Base-by-base conservation (phyloP, 1,284 basidiomycete genomes). In the Sporisorium exsertum region DNA sequence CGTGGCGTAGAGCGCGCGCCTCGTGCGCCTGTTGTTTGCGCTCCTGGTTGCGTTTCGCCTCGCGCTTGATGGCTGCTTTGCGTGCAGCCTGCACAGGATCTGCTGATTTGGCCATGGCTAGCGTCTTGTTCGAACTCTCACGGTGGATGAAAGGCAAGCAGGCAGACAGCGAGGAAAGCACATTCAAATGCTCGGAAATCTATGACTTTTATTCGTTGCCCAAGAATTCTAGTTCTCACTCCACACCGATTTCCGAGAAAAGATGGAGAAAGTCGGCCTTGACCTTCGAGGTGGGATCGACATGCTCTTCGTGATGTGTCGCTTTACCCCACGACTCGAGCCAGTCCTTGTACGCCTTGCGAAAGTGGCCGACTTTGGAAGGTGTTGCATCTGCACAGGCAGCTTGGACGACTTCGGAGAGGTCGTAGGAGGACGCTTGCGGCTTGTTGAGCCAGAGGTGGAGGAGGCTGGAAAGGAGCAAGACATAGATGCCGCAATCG, bases 41-140 rank as follows among this genome's bases (percentile, higher is more conserved):
- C 37, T 78, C 72, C 50, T 81, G 81, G 71, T 86, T 86, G 66
- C 80, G 64, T 51, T 78, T 78, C 9, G 70, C 58, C 51, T 81
- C 70, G 18, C 79, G 67, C 47, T 63, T 60, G 37, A 67, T 59
- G 24, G 80, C 84, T 20, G 81, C 81, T 57, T 85, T 86, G 60
- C 86, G 81, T 35, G 84, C 82, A 6, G 85, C 85, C 53, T 86
- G 84, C 3, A 81, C 85, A 5, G 85, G 81, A 56, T 86, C 85
- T 7, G 64, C 40, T 13, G 74, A 67, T 50, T 75, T 81, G 50
- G 73, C 69, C 63, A 78, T 79, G 22, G 15, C 32, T 4, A 40
- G 37, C 15, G 50, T 10, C 22, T 20, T 20, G 7, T 32, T 35
- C 42, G 46, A 18, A 3, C 20, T 18, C 54, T 51, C 24, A 56